A percentile compares a stretch with the other conserved stretches of the same genome.
These are phyloP conservation scores for Chrysochromulina parva DNA, from an alignment of 78 protist species.

Conservation along the genomic window DNA sequence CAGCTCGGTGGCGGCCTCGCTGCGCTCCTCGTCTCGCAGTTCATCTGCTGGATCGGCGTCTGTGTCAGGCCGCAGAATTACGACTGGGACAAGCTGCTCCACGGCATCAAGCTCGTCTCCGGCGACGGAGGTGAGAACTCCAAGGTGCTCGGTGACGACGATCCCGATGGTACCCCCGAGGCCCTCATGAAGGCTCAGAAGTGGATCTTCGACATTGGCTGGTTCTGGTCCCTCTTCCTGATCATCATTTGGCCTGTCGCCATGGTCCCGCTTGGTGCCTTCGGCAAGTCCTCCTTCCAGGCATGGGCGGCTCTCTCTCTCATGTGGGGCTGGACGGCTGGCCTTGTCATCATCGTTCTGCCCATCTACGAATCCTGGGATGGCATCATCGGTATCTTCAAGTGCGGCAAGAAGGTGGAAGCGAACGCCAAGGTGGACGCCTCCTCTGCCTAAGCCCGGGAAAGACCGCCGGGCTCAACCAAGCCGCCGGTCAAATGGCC, in stretches of 20 bases:
- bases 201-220: not conserved
- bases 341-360: not conserved
- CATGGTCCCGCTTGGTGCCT: not conserved
- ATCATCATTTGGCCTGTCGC: not conserved
- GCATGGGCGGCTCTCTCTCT: not conserved
- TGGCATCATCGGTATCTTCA: not conserved
- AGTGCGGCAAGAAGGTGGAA: not conserved
- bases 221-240: not conserved
- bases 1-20: not conserved
- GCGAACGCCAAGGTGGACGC: no score
- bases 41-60: not conserved
- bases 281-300: not conserved
- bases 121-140: no score
- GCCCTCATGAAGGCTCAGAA: not conserved
- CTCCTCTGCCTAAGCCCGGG: no score
- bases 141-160: not conserved
- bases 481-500: no score
- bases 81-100: not conserved
- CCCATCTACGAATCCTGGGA: not conserved
- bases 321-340: not conserved
- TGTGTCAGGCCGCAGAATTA: not conserved
- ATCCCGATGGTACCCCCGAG: not conserved
- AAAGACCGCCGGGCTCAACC: no score
- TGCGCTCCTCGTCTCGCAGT: not conserved
- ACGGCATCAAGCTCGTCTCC: not conserved